Evolutionary conservation across 148 eudicot genomes (phyloP).

Genomic region (Agrostemma githago): DNA sequence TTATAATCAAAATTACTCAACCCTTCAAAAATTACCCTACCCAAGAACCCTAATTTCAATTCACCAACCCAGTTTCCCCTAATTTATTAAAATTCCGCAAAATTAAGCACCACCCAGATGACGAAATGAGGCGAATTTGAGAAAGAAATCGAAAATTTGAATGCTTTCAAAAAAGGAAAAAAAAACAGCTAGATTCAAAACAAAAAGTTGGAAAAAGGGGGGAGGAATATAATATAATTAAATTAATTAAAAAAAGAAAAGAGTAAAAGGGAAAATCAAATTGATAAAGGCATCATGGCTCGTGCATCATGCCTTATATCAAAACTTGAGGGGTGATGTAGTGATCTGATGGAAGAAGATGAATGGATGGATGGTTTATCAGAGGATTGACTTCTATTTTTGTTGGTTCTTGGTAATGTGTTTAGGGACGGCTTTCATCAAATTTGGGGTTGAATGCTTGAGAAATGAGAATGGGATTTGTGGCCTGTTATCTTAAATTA

Average conservation of each 20-base stretch:
- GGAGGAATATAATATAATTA: neutral
- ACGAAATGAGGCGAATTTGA: neutral
- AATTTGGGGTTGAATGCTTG: neutral
- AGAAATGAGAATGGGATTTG: neutral
- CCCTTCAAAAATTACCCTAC: neutral
- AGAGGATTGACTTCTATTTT: neutral
- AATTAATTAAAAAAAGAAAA: neutral
- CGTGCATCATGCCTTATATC: neutral
- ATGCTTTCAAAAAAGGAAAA: neutral
- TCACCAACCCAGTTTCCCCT: neutral
- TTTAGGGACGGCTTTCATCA: neutral
- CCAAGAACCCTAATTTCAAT: constrained; percentile 11
- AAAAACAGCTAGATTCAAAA: constrained; percentile 1
- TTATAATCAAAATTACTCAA: constrained; percentile 21
- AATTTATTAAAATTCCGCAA: neutral
- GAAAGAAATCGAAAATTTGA: neutral
- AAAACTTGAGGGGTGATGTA: neutral
- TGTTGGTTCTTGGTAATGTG: too few species aligned
- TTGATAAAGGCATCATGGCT: constrained; percentile 1
- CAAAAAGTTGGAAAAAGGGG: neutral
- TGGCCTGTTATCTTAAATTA: neutral
- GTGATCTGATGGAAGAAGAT: neutral
- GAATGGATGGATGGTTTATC: neutral
- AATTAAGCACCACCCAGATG: constrained; percentile 9
- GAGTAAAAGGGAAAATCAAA: neutral